These are phyloP conservation scores for Dryas alaskensis DNA, from an alignment of 306 rosid species.

Conservation along the genomic window DNA sequence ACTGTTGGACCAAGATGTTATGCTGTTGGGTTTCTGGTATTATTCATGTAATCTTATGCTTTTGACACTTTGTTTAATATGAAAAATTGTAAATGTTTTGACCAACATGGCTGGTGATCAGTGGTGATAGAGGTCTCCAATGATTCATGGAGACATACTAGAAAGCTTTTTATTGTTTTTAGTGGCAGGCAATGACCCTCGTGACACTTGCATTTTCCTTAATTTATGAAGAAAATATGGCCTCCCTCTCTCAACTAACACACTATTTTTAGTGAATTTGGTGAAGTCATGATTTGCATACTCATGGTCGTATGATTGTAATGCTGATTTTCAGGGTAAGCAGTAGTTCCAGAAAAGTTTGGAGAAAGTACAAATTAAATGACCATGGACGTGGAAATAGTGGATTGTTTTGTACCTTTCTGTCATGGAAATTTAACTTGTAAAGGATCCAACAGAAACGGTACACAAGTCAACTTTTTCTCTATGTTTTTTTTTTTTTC, in stretches of 20 bases:
- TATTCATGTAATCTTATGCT: conserved; percentile 1
- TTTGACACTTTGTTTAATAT: neutral
- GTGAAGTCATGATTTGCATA: neutral
- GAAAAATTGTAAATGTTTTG: neutral
- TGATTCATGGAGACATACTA: neutral
- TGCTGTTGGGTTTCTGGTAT: conserved; percentile 12
- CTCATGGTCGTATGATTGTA: neutral
- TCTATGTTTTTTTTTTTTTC: neutral
- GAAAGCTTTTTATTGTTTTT: neutral
- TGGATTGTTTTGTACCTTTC: no score
- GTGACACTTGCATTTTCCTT: neutral
- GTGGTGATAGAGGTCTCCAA: neutral
- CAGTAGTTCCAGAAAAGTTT: neutral
- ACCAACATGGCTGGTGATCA: neutral
- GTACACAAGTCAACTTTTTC: neutral
- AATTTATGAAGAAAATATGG: neutral
- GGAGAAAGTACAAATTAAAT: neutral
- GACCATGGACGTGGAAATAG: neutral
- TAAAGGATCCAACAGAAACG: no score
- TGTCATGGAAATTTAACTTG: no score
- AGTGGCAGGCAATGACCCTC: conserved; percentile 3
- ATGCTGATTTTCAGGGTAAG: neutral
- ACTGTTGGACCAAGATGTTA: conserved; percentile 1
- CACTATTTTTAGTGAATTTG: neutral
- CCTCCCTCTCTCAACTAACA: neutral